Base-by-base conservation (phyloP, 2,329 filamentous ascomycete species). In the Colletotrichum neosansevieriae region DNA sequence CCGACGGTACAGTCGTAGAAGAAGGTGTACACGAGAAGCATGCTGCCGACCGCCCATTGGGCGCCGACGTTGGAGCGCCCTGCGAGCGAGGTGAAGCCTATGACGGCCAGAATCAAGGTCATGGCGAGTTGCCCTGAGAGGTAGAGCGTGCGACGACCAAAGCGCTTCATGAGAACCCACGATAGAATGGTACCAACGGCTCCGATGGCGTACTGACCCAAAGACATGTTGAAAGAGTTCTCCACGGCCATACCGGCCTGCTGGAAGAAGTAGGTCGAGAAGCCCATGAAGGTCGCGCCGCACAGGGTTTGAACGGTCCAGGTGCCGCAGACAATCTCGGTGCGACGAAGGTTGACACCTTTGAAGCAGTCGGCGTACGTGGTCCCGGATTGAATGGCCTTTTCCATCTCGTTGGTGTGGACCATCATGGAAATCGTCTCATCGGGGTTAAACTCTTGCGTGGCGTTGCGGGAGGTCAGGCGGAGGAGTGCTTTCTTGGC, bases 391-490 rank as follows among this genome's bases (percentile, higher is more conserved):
- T 77, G 76, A 2, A 78, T 72, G 24, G 78, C 76, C 74, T 78
- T 81, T 63, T 86, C 83, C 69, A 83, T 73, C 75, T 82, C 80
- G 71, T 86, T 82, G n/a, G 85, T 86, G 63, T 85, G 79, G 0
- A 81, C 71, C 79, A 86, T 85, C 81, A 86, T 83, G 11, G 83
- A 80, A n/a, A 88, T 71, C 1, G 80, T 80, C 71, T 83, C 78
- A 24, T 85, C 79, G 7, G 76, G 74, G 38, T 81, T 78, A 61
- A 83, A 80, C 6, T 75, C 71, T 3, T 72, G 19, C 3, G 69
- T 74, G 61, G 58, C 71, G 70, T 77, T 77, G 68, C 49, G 38
- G 9, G 71, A 75, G 4, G 80, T 81, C 17, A 86, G 77, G 5
- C 82, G 77, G 40, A 74, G 70, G 0, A 86, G 72, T 0, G 81